Base-by-base conservation (phyloP, 1,139 yeast species). In the Zygoascus sp. region DNA sequence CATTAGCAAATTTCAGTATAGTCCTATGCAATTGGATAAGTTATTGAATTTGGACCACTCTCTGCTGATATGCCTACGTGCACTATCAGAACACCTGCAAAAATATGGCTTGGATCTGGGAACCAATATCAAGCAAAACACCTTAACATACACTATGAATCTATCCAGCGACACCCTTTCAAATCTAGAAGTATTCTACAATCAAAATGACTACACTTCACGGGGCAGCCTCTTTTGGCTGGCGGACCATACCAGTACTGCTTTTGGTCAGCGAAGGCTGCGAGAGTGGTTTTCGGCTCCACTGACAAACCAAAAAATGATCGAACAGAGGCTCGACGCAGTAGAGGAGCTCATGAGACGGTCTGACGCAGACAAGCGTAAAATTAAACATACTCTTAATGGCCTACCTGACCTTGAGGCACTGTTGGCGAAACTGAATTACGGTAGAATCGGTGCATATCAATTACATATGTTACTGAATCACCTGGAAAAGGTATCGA, bases 201-300 rank as follows among this genome's bases (percentile, higher is more conserved):
- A 86, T 57, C 68, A 74, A 2, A 79, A 92, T 0, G 79, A 80
- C 52, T 64, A 67, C 15, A 68, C 75, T 1, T 70, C 68, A 6
- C 68, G 71, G 28, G 97, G 97, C 0, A 80, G 96, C 0, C 66
- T 92, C 15, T 65, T 85, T 13, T 84, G 92, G 88, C 68, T 87
- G 2, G 60, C 92, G 52, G 86, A 90, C 62, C 90, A 83, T 53
- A 86, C 97, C 0, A 68, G 79, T 38, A 87, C 97, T 0, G 72
- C 75, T 27, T 84, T 82, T 65, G 98, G 98, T 0, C 75, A 72
- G 44, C 66, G 96, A 47, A 58, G 78, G 50, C 63, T 92, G 16
- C 72, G 73, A 28, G 70, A 75, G 43, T 92, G 98, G 98, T 67
- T 90, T 0, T 73, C 80, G 0, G 71, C 75, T 51, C 98, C 98